Evolutionary conservation across 2,329 filamentous ascomycete species (phyloP), one percentile per base, ranked within the genome.

Genomic region (Penicillium sp.): DNA sequence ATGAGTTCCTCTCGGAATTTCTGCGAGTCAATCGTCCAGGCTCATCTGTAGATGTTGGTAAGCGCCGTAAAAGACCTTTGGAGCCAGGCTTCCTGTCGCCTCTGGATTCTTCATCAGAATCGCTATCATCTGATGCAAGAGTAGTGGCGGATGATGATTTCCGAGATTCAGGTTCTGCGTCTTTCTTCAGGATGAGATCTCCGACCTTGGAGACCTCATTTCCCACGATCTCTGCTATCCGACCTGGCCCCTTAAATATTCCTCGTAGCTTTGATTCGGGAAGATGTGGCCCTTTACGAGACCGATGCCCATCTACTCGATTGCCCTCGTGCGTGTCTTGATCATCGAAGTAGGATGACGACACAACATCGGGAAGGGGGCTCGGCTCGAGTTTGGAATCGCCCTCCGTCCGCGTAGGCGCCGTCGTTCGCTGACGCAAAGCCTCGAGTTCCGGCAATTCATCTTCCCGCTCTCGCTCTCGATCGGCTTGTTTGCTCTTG

Each of bases 191-290:
- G 22, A 87, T 81, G 42, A 83, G 78, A 48, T 85, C 84, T 16
- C 84, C 82, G 34, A 87, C 80, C 64, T 82, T 84, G 0, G 83
- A 81, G 8, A 86, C 80, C 64, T 88, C 85, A 58, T 79, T 81
- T n/a, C 83, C 82, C 3, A 95, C 83, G 31, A 90, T 81, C 31
- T 85, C 89, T 58, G 90, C 89, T 60, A 93, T 85, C 53, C 89
- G 82, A 48, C 85, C 84, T 3, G 67, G 66, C 0, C 86, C 87
- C 74, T 91, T 93, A 74, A 96, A 88, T 46, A 96, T 87, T 7
- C 88, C 85, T 40, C 87, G 84, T 9, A 91, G 79, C 35, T 83
- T 85, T 10, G 83, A 84, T 77, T 85, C 66, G 75, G 77, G 62
- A 70, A 79, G 54, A 43, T 62, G 53, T 4, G 60, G 56, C 2